Conservation (phyloP, 768 basidiomycete species). For the Lactarius sanguifluus region DNA sequence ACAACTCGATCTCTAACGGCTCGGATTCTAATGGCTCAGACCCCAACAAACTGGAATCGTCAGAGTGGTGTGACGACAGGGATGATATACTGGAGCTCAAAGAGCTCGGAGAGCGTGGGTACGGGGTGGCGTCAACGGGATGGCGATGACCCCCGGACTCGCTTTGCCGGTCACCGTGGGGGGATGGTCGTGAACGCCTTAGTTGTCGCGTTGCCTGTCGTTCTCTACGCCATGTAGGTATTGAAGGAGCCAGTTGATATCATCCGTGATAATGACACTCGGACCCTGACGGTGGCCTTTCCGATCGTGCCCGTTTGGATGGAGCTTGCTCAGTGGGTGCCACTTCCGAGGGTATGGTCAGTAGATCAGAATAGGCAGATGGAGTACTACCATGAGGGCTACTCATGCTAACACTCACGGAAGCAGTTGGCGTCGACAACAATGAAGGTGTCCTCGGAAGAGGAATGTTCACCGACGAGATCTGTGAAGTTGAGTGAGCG, state of each 20-base stretch:
- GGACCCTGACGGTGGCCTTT: background rate
- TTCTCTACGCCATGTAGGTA: too few relatives aligned
- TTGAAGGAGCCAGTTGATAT: too few relatives aligned
- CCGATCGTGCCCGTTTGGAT: background rate
- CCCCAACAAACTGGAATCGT: conserved; percentile 54
- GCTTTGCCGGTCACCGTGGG: conserved; percentile 14
- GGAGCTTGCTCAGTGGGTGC: background rate
- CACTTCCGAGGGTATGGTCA: conserved; percentile 43
- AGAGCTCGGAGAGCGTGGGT: conserved; percentile 44
- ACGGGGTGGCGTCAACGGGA: conserved; percentile 46
- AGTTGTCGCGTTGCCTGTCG: too few relatives aligned
- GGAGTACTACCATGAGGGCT: conserved; percentile 50
- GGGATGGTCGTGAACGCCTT: too few relatives aligned
- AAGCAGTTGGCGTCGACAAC: conserved; percentile 40
- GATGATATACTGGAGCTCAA: conserved; percentile 42
- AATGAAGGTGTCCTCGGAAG: conserved; percentile 39
- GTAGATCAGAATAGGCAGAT: conserved; percentile 48
- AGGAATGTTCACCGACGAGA: conserved; percentile 36
- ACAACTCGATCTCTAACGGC: too few relatives aligned
- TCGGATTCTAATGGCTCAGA: too few relatives aligned
- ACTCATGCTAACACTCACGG: conserved; percentile 49
- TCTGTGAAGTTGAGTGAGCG: conserved; percentile 31
- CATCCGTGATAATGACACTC: too few relatives aligned
- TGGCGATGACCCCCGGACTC: conserved; percentile 31
- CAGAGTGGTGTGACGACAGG: conserved; percentile 69